phyloP scores from a whole-genome alignment of 1,139 yeast genomes.

The Blastobotrys niveus region DNA sequence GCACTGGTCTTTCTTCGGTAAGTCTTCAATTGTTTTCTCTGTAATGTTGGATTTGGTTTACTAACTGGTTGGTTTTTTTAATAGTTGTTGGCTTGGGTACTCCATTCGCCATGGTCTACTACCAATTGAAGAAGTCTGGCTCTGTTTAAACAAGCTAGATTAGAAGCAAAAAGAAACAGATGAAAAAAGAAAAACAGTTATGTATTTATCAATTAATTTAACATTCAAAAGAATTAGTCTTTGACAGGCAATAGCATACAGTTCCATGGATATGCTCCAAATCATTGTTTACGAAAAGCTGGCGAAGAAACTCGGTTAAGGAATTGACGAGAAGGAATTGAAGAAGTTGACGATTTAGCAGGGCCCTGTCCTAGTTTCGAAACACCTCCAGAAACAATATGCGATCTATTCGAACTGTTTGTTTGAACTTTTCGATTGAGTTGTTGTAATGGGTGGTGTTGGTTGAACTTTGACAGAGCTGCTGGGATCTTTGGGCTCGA shows the following conservation, averaged over 20 bases:
- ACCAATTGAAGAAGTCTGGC: conserved; percentile 36
- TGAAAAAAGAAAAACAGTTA: not conserved
- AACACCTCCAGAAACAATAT: conserved; percentile 2
- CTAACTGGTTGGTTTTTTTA: conserved; percentile 12
- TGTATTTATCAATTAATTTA: conserved; percentile 12
- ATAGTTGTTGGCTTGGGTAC: conserved; percentile 35
- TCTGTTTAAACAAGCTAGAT: conserved; percentile 13
- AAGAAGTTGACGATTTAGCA: not conserved
- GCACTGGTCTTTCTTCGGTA: conserved; percentile 75
- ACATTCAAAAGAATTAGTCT: not conserved
- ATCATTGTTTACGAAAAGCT: not conserved
- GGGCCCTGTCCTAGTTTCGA: not conserved
- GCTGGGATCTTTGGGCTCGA: not conserved
- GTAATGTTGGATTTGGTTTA: not conserved
- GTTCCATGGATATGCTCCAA: too few relatives aligned
- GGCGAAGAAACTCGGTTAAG: conserved; percentile 7
- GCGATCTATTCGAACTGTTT: not conserved
- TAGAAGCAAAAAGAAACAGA: not conserved
- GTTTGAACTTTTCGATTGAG: conserved; percentile 4
- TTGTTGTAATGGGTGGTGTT: conserved; percentile 4
- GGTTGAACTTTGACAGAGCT: not conserved
- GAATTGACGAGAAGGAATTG: conserved; percentile 1
- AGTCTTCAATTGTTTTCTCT: conserved; percentile 19
- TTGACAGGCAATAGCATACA: not conserved
- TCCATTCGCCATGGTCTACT: conserved; percentile 37